Base-by-base conservation (phyloP, 2,329 filamentous ascomycete species). In the Pseudopithomyces chartarum region DNA sequence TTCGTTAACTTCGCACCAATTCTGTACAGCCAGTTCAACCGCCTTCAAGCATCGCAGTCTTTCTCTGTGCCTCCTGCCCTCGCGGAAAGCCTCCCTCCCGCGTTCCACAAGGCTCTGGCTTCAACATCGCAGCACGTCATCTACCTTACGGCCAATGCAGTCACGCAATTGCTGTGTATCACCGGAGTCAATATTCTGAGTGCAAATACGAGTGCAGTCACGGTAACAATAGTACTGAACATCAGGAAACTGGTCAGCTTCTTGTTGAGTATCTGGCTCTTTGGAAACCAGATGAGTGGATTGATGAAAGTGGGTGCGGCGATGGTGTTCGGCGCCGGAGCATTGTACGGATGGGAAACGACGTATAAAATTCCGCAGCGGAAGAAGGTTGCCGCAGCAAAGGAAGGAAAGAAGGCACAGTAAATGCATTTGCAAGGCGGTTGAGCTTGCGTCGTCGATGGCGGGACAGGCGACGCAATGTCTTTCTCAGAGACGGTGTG, bases 191-290 rank as follows among this genome's bases (percentile, higher is more conserved):
- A 98, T 66, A 84, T 97, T n/a, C 82, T 99, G 4, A 93, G 91
- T 1, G 91, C 94, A 0, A 89, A 89, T 53, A 91, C 91, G 3
- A 94, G 93, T 3, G 96, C 95, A 0, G 83, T 99, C 54, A 98
- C 95, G 0, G 95, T 99, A 22, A 97, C 94, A 1, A 96, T 99
- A 66, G 92, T 98, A 46, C 82, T 99, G 58, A 99, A 98, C 73
- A 90, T 99, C 58, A 86, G 95, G 65, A 99, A 99, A 77, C 81
- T 99, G 19, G 89, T 97, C 54, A 97, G 93, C 68, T 84, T 98
- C 58, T 80, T 98, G 59, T 76, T 98, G 56, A 97, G 93, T 66
- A 96, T 98, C 57, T 94, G 92, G 85, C 77, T 99, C 1, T 99
- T 99, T 77, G 95, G 94, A 5, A 97, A 99, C 73, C 78, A 84